Base-by-base conservation (phyloP, 2,329 filamentous ascomycete species). In the Fusarium nematophilum region DNA sequence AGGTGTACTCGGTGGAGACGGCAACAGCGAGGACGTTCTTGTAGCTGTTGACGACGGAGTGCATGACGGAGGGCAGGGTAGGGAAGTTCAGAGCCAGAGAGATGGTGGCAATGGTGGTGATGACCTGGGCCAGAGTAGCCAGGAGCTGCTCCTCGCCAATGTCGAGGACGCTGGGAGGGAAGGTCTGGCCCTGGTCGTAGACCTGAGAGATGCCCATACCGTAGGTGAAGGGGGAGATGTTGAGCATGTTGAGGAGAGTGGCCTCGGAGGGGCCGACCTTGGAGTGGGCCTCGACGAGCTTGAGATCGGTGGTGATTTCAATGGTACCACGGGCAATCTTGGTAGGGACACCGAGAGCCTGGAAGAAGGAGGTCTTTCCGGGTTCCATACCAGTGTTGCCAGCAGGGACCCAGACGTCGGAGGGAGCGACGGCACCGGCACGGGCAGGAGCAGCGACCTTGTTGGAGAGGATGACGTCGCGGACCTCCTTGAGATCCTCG, bases 301-400 rank as follows among this genome's bases (percentile, higher is more conserved):
- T 98, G 74, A 99, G 86, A 78, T 99, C 95, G 74, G 89, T 86
- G 67, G 93, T 97, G 78, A 99, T 99, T 92, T 99, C 95, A 84
- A 99, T 99, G 84, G 95, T 99, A 96, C 95, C 96, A 96, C 95
- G 95, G 79, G 95, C 95, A 84, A 99, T 99, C 93, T 99, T 99
- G 88, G 95, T 99, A 78, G 95, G 95, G 79, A 99, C 93, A 92
- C 94, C 94, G 83, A 99, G 95, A 76, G 95, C 95, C 90, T 99
- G 95, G 93, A 99, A 99, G 93, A 99, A 99, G 79, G 95, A 98
- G 77, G 95, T 99, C 91, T 99, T 99, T 82, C 96, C 96, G 79
- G 95, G 96, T 83, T 99, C 95, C 95, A 99, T 99, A 85, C 95
- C 95, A 76, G 95, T 99, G 91, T 99, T 99, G 83, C 95, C 95